A percentile compares a stretch with the other conserved stretches of the same genome.
These are phyloP conservation scores for Ogataea saltuana DNA, from an alignment of 805 yeast species.

Conservation along the genomic window DNA sequence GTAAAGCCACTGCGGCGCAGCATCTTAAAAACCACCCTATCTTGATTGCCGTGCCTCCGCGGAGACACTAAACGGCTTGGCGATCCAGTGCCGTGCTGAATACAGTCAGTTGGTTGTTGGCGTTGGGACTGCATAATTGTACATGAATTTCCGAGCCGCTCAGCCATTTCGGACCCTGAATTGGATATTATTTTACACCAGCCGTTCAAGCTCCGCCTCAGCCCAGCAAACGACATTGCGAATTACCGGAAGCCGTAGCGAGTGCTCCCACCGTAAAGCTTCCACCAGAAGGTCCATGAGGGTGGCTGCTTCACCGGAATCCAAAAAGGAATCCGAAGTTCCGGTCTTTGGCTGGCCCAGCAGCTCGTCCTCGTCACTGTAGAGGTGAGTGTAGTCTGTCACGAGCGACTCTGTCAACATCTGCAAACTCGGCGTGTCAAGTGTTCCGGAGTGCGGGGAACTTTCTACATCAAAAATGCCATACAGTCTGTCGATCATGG, in stretches of 20 bases:
- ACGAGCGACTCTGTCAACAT: conserved; percentile 7
- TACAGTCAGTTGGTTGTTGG: no score
- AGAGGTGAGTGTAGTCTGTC: conserved; percentile 17
- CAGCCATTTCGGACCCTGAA: not conserved
- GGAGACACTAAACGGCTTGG: conserved; percentile 2
- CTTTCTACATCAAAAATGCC: conserved; percentile 18
- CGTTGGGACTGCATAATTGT: not conserved
- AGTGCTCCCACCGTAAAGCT: conserved; percentile 11
- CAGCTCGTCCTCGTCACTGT: conserved; percentile 19
- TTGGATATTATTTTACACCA: not conserved
- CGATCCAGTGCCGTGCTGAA: conserved; percentile 3
- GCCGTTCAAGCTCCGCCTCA: conserved; percentile 1
- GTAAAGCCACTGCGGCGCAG: not conserved
- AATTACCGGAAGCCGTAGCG: conserved; percentile 7
- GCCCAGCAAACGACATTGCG: conserved; percentile 12
- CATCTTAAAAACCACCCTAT: no score
- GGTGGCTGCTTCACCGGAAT: not conserved
- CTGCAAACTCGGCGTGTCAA: not conserved
- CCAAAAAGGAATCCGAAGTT: not conserved
- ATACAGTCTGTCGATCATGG: conserved; percentile 17
- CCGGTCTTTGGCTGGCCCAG: conserved; percentile 4
- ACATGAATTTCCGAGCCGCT: no score
- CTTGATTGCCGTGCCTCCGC: not conserved
- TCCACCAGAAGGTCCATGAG: conserved; percentile 8
- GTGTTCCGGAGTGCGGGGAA: not conserved